Evolutionary conservation across 768 basidiomycete species (phyloP).

Genomic region (Amylocystis lapponica): DNA sequence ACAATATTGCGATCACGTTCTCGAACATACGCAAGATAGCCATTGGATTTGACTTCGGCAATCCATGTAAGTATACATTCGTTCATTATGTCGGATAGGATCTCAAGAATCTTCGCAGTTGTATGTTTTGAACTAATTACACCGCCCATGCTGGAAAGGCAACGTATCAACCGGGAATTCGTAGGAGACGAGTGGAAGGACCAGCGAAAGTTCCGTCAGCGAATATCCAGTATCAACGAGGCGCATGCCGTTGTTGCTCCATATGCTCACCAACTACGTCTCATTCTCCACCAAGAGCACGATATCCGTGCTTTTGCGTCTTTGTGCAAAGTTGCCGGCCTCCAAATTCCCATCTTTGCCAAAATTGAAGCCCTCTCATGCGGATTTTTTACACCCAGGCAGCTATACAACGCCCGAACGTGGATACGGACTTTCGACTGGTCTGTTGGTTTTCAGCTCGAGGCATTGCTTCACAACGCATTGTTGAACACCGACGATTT

Average conservation of each 20-base stretch:
- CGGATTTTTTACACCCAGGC: slow-evolving; percentile 45
- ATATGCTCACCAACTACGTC: slow-evolving; percentile 66
- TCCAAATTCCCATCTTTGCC: slow-evolving; percentile 22
- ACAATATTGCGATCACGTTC: slow-evolving; percentile 50
- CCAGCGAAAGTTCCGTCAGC: slow-evolving; percentile 44
- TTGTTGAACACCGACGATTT: slow-evolving; percentile 59
- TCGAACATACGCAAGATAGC: slow-evolving; percentile 54
- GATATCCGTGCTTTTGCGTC: slow-evolving; percentile 47
- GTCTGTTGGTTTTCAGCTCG: slow-evolving; percentile 73
- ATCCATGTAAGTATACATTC: slow-evolving; percentile 49
- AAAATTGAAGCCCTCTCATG: slow-evolving; percentile 44
- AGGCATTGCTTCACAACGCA: slow-evolving; percentile 59
- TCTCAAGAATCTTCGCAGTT: slow-evolving; percentile 39
- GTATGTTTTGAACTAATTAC: slow-evolving; percentile 62
- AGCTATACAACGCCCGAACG: slow-evolving; percentile 39
- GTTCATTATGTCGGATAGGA: no score
- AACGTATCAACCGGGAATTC: slow-evolving; percentile 49
- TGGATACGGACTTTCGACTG: slow-evolving; percentile 48
- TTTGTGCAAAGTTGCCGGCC: slow-evolving; percentile 49
- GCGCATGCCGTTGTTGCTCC: slow-evolving; percentile 57
- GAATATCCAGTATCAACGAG: slow-evolving; percentile 53
- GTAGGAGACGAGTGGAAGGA: slow-evolving; percentile 36
- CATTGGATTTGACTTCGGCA: slow-evolving; percentile 52
- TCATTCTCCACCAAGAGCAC: slow-evolving; percentile 48
- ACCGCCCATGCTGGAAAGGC: slow-evolving; percentile 58